Percentiles rank a stretch among this genome's conserved stretches.
Conservation (phyloP, 106 monocot species). For the Hemerocallis citrina region DNA sequence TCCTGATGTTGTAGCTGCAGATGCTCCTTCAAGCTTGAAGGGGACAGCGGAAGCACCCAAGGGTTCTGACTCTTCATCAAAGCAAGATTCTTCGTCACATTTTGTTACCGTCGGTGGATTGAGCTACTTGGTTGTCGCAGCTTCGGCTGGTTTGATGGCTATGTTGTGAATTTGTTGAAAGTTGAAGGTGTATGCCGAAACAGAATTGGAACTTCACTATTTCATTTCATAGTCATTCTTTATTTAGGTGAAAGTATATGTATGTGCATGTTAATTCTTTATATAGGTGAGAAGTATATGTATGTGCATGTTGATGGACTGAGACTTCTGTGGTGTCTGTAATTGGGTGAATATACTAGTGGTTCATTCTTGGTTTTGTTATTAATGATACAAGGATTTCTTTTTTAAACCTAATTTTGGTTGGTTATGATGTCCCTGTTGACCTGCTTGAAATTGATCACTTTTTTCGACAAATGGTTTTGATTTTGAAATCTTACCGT, state of each 20-base stretch:
- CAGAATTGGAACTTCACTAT: not conserved
- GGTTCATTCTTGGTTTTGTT: slow-evolving; percentile 1
- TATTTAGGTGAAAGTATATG: not conserved
- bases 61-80: slow-evolving; percentile 6
- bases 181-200: not conserved
- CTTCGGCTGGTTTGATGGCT: slow-evolving; percentile 24
- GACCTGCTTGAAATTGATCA: too few species aligned
- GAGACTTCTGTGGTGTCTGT: slow-evolving; percentile 6
- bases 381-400: slow-evolving; percentile 4
- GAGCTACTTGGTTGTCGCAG: slow-evolving; percentile 16
- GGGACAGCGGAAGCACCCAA: slow-evolving; percentile 12
- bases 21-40: slow-evolving; percentile 6
- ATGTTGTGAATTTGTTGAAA: slow-evolving; percentile 18
- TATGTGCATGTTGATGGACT: not conserved
- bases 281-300: not conserved
- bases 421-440: too few species aligned
- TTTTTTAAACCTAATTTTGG: too few species aligned
- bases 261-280: slow-evolving; percentile 7
- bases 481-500: too few species aligned
- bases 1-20: slow-evolving; percentile 28
- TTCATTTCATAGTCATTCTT: slow-evolving; percentile 1
- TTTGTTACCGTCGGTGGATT: not conserved
- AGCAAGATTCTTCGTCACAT: not conserved
- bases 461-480: too few species aligned
- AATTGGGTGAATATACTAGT: slow-evolving; percentile 2